Evolutionary conservation across 768 basidiomycete genomes (phyloP).

Genomic region (Phlebiopsis gigantea): DNA sequence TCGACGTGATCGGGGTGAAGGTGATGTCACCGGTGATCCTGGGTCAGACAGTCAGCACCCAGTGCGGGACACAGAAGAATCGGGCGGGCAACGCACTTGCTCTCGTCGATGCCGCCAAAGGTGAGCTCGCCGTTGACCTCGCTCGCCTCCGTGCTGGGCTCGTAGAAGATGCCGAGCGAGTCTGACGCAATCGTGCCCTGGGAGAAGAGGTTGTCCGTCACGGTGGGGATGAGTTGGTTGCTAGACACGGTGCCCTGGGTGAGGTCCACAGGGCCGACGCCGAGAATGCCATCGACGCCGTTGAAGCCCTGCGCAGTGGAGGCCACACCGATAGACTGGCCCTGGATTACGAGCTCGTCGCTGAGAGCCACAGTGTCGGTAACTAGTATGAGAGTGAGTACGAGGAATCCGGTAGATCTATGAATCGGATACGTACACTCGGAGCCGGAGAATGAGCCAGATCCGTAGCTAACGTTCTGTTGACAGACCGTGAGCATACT

Average conservation of each 20-base stretch:
- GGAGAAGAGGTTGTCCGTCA: slow-evolving; percentile 50
- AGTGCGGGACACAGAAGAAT: not conserved
- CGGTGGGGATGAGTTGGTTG: slow-evolving; percentile 40
- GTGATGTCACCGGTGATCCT: slow-evolving; percentile 30
- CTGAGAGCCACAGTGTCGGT: slow-evolving; percentile 43
- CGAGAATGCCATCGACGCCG: slow-evolving; percentile 6
- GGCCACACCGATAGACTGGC: slow-evolving; percentile 46
- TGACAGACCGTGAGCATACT: not conserved
- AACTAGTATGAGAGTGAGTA: slow-evolving; percentile 23
- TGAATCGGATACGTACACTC: slow-evolving; percentile 28
- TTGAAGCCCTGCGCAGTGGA: slow-evolving; percentile 25
- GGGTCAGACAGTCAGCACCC: not conserved
- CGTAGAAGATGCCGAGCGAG: slow-evolving; percentile 47
- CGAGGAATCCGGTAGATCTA: not conserved
- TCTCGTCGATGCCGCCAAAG: slow-evolving; percentile 46
- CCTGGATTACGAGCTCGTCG: slow-evolving; percentile 35
- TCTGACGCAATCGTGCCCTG: slow-evolving; percentile 41
- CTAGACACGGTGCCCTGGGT: slow-evolving; percentile 39
- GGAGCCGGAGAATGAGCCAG: slow-evolving; percentile 46
- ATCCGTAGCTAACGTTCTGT: slow-evolving; percentile 50
- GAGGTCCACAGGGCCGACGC: slow-evolving; percentile 36
- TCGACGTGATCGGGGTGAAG: slow-evolving; percentile 37
- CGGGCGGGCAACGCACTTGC: slow-evolving; percentile 30
- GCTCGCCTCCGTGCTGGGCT: slow-evolving; percentile 35
- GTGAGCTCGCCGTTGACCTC: slow-evolving; percentile 48